Percentiles rank a stretch among this genome's conserved stretches.
Conservation (phyloP, 2,329 filamentous ascomycete species). For the Ramularia collo-cygni region DNA sequence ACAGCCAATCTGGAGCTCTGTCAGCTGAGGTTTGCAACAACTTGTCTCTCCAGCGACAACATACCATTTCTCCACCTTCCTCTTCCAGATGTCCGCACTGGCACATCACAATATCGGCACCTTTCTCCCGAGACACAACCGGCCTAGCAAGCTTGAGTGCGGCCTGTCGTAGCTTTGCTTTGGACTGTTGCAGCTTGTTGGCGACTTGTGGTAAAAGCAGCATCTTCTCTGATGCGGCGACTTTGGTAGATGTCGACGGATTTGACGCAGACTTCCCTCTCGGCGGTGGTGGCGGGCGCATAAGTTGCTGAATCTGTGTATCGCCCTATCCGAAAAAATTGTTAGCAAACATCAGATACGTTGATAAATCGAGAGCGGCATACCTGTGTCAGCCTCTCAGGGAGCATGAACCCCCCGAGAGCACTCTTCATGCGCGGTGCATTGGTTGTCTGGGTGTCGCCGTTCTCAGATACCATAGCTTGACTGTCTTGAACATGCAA, state of each 20-base stretch:
- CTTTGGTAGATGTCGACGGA: background rate
- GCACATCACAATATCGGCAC: conserved; percentile 28
- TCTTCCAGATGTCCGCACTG: conserved; percentile 36
- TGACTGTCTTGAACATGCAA: background rate
- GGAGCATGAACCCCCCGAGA: conserved; percentile 23
- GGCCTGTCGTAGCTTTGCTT: conserved; percentile 10
- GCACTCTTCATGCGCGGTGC: conserved; percentile 20
- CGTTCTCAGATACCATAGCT: background rate
- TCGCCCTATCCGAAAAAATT: conserved; percentile 15
- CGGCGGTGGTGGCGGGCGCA: background rate
- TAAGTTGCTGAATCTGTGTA: conserved; percentile 22
- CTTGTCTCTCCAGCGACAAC: conserved; percentile 2
- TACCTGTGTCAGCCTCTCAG: conserved; percentile 23
- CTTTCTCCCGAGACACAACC: conserved; percentile 1
- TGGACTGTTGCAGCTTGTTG: conserved; percentile 7
- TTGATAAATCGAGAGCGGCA: no score
- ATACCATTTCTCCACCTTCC: conserved; percentile 37
- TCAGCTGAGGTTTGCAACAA: background rate
- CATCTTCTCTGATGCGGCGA: conserved; percentile 2
- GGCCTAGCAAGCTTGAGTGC: conserved; percentile 14
- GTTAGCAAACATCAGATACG: no score
- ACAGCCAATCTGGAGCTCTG: conserved; percentile 35
- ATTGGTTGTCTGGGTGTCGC: conserved; percentile 20
- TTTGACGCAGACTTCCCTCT: conserved; percentile 1
- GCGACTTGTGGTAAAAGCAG: conserved; percentile 10